A percentile compares a stretch with the other conserved stretches of the same genome.
These are phyloP conservation scores for Fusarium neocosmosporiellum DNA, from an alignment of 2,329 filamentous ascomycete genomes.

Conservation along the genomic window DNA sequence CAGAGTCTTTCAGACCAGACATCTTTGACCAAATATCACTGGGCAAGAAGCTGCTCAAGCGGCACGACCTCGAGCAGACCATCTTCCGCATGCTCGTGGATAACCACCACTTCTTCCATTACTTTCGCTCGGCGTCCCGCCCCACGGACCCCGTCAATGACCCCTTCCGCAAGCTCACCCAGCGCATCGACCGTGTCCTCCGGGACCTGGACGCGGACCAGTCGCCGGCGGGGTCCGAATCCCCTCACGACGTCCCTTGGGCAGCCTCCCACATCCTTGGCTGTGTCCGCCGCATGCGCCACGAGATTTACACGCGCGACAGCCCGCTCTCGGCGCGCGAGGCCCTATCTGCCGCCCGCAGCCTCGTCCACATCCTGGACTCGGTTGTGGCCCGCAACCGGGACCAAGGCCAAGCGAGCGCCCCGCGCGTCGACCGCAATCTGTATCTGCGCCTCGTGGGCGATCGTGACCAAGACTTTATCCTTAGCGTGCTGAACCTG, in stretches of 20 bases:
- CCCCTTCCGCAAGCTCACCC: conserved; percentile 60
- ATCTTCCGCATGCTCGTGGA: conserved; percentile 65
- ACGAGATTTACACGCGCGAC: conserved; percentile 53
- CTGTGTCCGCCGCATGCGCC: conserved; percentile 56
- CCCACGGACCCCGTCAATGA: conserved; percentile 58
- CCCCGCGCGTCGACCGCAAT: conserved; percentile 51
- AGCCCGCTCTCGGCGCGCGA: conserved; percentile 52
- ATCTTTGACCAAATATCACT: conserved; percentile 51
- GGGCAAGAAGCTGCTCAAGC: conserved; percentile 53
- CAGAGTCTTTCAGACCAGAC: conserved; percentile 60
- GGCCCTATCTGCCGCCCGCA: conserved; percentile 58
- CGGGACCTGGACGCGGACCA: conserved; percentile 50
- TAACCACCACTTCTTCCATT: conserved; percentile 66
- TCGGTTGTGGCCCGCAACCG: conserved; percentile 55
- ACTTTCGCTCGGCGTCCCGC: conserved; percentile 60
- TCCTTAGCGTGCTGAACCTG: conserved; percentile 56
- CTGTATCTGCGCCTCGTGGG: conserved; percentile 62
- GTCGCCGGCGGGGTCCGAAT: conserved; percentile 39
- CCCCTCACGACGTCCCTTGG: conserved; percentile 58
- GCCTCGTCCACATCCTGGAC: conserved; percentile 61
- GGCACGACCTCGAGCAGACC: conserved; percentile 61
- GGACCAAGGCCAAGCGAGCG: conserved; percentile 48
- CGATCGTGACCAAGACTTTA: conserved; percentile 56
- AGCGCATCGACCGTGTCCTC: conserved; percentile 61
- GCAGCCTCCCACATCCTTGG: conserved; percentile 60